Evolutionary conservation across 108 stramenopile species (phyloP).

Genomic region (Cyclotella sp.): DNA sequence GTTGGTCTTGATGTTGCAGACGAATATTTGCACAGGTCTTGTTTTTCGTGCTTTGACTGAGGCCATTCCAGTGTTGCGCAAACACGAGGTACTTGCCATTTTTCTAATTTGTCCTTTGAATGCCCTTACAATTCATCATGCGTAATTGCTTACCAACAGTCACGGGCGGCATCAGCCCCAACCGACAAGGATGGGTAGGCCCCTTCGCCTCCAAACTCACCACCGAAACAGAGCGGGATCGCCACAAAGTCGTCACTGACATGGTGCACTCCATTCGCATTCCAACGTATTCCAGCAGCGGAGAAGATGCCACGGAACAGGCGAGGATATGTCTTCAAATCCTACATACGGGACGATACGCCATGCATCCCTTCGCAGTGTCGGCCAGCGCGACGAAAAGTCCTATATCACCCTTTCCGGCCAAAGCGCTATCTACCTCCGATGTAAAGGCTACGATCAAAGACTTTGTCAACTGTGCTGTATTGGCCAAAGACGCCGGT

Average conservation of each 20-base stretch:
- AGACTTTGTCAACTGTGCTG: slow-evolving; percentile 91
- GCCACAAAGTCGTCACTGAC: slow-evolving; percentile 89
- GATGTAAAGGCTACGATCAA: slow-evolving; percentile 85
- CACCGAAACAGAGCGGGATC: slow-evolving; percentile 78
- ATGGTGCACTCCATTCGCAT: slow-evolving; percentile 87
- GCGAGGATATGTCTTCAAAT: slow-evolving; percentile 90
- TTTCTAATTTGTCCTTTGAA: too few relatives aligned
- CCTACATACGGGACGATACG: slow-evolving; percentile 95
- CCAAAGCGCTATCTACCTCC: slow-evolving; percentile 69
- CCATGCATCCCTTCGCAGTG: slow-evolving; percentile 94
- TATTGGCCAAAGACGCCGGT: slow-evolving; percentile 89
- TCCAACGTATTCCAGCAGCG: slow-evolving; percentile 51
- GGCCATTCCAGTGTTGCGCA: too few relatives aligned
- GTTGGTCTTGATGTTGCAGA: not conserved
- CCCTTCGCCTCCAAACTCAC: slow-evolving; percentile 93
- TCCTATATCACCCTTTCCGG: slow-evolving; percentile 89
- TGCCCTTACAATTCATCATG: too few relatives aligned
- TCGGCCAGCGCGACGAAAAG: slow-evolving; percentile 87
- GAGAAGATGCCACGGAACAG: slow-evolving; percentile 40
- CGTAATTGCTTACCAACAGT: slow-evolving; percentile 30
- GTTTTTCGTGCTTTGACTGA: not conserved
- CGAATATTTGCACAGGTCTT: not conserved
- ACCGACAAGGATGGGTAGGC: slow-evolving; percentile 90
- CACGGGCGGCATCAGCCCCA: slow-evolving; percentile 97
- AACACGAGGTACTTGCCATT: too few relatives aligned